A percentile compares a stretch with the other conserved stretches of the same genome.
Conservation (phyloP, 805 yeast genomes). For the Zygosaccharomyces kombuchaensis region DNA sequence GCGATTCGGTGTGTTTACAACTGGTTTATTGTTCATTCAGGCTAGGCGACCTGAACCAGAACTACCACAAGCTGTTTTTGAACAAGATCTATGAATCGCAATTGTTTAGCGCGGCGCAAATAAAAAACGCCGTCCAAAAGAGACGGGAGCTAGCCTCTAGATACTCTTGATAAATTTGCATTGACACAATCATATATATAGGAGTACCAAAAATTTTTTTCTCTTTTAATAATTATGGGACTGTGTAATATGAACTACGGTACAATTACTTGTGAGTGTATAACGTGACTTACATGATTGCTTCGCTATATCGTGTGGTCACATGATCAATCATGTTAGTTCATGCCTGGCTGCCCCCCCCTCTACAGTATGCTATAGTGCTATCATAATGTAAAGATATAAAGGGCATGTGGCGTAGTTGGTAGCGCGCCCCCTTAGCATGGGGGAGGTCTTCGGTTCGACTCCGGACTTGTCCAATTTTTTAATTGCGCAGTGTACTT, state of each 20-base stretch:
- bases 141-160: constrained; percentile 33
- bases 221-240: too few species aligned
- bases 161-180: constrained; percentile 13
- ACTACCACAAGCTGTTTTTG: constrained; percentile 31
- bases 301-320: too few species aligned
- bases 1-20: constrained; percentile 73
- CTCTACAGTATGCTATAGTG: too few species aligned
- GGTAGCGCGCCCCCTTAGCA: constrained; percentile 11
- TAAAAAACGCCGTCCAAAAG: constrained; percentile 28
- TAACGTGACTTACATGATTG: too few species aligned
- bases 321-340: too few species aligned
- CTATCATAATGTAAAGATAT: too few species aligned
- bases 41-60: constrained; percentile 43
- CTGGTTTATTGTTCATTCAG: constrained; percentile 86
- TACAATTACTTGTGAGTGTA: too few species aligned
- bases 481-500: too few species aligned
- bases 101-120: constrained; percentile 23
- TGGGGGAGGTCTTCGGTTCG: constrained; percentile 11
- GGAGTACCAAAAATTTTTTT: too few species aligned
- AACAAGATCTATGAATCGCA: constrained; percentile 26
- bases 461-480: constrained; percentile 9
- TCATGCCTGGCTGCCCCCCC: too few species aligned
- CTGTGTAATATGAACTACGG: too few species aligned
- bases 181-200: background rate
- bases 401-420: constrained; percentile 9